Evolutionary conservation across 306 rosid species (phyloP), one percentile per base, ranked within the genome.

Genomic region (Arachis hypogaea): DNA sequence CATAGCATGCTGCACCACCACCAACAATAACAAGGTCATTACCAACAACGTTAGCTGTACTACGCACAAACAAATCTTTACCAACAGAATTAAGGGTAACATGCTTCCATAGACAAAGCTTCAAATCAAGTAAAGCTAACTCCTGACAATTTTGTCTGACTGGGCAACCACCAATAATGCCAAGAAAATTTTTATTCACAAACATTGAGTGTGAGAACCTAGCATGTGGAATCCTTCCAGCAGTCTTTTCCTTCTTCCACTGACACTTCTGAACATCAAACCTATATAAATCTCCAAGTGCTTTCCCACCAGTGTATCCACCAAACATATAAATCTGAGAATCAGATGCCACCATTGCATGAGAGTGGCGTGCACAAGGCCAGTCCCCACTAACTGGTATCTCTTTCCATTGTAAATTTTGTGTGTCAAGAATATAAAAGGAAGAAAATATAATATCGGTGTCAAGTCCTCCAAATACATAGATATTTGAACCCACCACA

Each of bases 1-100:
- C 98, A 83, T 89, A 94, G 83, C 97, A 91, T 59, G 98, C 43
- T 59, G 96, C 96, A 18, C 98, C 98, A 30, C 98, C 98, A 58
- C 97, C 98, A 71, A 92, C 73, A 76, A 92, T 58, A 40, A 92
- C 79, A 75, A 94, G 95, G 73, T 91, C 83, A 69, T 89, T 86
- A n/a, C 92, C 88, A 38, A 91, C 38, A 16, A 94, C 82, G 72
- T 71, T 86, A 44, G 87, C 86, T 18, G 97, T 84, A 86, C 96
- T 86, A 47, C 97, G 95, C 59, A 94, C 93, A 89, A 94, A 91
- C 82, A 94, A 87, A 82, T 88, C 89, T 69, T 83, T 84, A 12
- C 87, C 90, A 4, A 50, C 66, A 65, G 96, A 86, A 78, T 84
- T 72, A 54, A 94, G 92, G 74, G 82, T 84, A 40, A 85, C 86